Conservation (phyloP, 352 stramenopile species). For the Aphanomyces euteiches region DNA sequence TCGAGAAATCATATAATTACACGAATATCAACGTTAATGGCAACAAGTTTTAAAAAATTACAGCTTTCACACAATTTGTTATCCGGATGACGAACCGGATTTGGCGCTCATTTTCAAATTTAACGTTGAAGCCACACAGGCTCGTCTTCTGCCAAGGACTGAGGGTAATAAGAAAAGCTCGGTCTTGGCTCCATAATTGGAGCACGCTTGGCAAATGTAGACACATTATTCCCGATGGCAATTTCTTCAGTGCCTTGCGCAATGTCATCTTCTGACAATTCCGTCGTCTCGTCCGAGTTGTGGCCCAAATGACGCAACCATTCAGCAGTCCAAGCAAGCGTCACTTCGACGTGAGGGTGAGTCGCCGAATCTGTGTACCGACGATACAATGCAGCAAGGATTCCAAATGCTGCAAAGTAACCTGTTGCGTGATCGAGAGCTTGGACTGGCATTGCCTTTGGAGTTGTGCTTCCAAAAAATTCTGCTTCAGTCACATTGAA, state of each 20-base stretch:
- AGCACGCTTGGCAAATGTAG: slow-evolving; percentile 15
- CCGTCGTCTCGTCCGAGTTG: background rate
- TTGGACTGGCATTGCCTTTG: slow-evolving; percentile 20
- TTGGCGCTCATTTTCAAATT: background rate
- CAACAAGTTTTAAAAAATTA: no score
- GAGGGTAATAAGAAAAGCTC: slow-evolving; percentile 8
- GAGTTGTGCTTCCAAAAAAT: background rate
- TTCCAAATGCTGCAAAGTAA: slow-evolving; percentile 29
- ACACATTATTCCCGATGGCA: background rate
- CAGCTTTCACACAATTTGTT: background rate
- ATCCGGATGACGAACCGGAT: background rate
- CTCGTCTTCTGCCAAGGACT: background rate
- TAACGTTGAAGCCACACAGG: background rate
- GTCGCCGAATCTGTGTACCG: background rate
- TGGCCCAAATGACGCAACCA: slow-evolving; percentile 14
- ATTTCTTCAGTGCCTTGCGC: background rate
- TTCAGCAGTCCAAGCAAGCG: slow-evolving; percentile 20
- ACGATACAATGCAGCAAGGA: slow-evolving; percentile 17
- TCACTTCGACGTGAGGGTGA: slow-evolving; percentile 10
- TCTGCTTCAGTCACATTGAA: slow-evolving; percentile 23
- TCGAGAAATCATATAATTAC: background rate
- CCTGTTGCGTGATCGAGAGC: slow-evolving; percentile 26
- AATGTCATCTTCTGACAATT: slow-evolving; percentile 5
- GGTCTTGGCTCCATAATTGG: slow-evolving; percentile 16
- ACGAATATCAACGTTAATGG: background rate